These are phyloP conservation scores for Aurinia saxatilis DNA, from an alignment of 345 rosid genomes.

Conservation along the genomic window DNA sequence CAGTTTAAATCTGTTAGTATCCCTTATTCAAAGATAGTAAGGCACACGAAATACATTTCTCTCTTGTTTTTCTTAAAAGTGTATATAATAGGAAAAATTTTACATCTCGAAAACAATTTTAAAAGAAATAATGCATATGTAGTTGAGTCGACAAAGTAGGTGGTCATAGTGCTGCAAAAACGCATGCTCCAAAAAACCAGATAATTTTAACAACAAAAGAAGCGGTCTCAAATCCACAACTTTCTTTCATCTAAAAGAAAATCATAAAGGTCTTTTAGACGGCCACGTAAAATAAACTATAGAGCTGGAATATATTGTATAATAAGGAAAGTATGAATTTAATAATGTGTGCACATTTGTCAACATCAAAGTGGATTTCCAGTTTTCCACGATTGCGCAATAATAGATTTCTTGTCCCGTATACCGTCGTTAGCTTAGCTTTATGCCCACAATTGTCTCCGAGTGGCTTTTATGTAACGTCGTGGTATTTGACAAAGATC, in stretches of 20 bases:
- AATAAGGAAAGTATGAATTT: neutral
- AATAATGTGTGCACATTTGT: neutral
- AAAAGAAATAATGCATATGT: neutral
- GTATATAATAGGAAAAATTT: neutral
- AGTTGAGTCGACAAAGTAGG: constrained; percentile 13
- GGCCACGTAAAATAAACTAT: neutral
- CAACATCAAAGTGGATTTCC: constrained; percentile 21
- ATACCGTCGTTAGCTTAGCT: neutral
- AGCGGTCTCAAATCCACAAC: neutral
- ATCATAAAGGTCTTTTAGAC: neutral
- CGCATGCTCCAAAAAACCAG: constrained; percentile 4
- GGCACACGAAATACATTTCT: neutral
- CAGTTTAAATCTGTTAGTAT: neutral
- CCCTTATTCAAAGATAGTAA: neutral
- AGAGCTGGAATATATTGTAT: neutral
- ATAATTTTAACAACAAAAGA: neutral
- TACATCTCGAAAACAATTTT: neutral
- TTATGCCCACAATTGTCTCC: constrained; percentile 6
- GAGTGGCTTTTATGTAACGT: constrained; percentile 11
- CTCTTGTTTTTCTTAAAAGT: neutral
- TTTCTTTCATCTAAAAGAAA: neutral
- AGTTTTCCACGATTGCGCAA: constrained; percentile 21
- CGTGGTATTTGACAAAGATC: neutral
- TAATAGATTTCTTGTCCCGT: constrained; percentile 1
- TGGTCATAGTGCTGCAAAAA: constrained; percentile 12